Evolutionary conservation across 495 filamentous ascomycete species (phyloP).

Genomic region (Neurospora hispaniola): DNA sequence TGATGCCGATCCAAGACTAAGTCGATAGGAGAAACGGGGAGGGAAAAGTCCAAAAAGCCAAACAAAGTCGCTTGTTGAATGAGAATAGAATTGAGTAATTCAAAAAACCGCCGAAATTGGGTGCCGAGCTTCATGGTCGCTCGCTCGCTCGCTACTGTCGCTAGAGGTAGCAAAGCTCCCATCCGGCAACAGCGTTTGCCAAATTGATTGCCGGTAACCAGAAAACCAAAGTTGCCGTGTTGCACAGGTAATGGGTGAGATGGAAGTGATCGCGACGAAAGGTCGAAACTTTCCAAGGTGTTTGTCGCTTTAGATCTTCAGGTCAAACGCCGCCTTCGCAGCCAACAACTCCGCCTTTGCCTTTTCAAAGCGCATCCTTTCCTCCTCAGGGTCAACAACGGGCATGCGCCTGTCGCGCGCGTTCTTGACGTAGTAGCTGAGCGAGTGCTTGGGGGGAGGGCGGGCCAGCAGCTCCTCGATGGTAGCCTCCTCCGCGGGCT

Average conservation of each 20-base stretch:
- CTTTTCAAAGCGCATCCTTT: slow-evolving; percentile 20
- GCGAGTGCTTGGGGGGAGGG: slow-evolving; percentile 23
- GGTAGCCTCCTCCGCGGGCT: slow-evolving; percentile 24
- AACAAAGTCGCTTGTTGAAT: not conserved
- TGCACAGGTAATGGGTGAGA: not conserved
- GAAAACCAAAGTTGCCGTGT: not conserved
- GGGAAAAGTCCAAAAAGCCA: not conserved
- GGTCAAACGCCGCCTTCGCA: slow-evolving; percentile 9
- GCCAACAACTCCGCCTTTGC: slow-evolving; percentile 27
- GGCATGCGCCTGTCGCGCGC: slow-evolving; percentile 8
- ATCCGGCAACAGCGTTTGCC: not conserved
- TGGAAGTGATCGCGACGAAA: not conserved
- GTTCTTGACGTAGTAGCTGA: slow-evolving; percentile 30
- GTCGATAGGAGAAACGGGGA: not conserved
- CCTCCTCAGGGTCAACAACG: slow-evolving; percentile 12
- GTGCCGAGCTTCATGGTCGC: not conserved
- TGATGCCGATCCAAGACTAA: not conserved
- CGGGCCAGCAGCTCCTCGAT: slow-evolving; percentile 32
- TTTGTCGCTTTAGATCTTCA: not conserved
- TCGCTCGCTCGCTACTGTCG: not conserved
- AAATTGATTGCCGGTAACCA: not conserved
- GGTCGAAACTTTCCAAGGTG: not conserved
- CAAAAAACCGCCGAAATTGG: not conserved
- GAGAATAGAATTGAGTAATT: not conserved
- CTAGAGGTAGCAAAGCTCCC: not conserved